Evolutionary conservation across 1,284 basidiomycete species (phyloP), one percentile per base, ranked within the genome.

Genomic region (Puccinia hordei): DNA sequence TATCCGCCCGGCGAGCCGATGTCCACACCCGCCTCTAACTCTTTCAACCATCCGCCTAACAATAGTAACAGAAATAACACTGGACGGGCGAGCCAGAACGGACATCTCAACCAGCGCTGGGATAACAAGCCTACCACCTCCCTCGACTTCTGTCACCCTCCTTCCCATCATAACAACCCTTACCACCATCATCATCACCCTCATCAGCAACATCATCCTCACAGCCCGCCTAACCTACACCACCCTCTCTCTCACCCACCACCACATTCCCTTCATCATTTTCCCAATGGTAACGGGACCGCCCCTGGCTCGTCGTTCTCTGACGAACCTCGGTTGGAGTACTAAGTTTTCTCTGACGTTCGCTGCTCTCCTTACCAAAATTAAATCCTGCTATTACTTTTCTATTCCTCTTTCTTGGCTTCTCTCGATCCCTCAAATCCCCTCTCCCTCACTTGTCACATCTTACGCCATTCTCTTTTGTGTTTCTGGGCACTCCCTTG

Each of bases 311-410:
- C 30, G 17, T 13, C 30, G 24, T 46, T 33, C 30, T 13, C 41
- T 19, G 66, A 69, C 24, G 66, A 69, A 41, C 27, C 66, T 30
- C 66, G 46, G 3, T 49, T 51, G n/a, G 66, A 69, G 17, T 72
- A 72, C 51, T 72, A 13, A 72, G 33, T 5, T n/a, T 27, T 24
- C 24, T 33, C 15, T 3, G 17, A 59, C 30, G 12, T 59, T 59
- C 22, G 57, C 30, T 59, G 10, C 44, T 38, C 22, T 44, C 13
- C 22, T n/a, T 17, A 0, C 24, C 41, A 24, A 27, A 49, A 30
- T 49, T 69, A 69, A n/a, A 5, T 49, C 17, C 5, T 22, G 0
- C 27, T 69, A 27, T 69, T 12, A 66, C 63, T 17, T n/a, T 46
- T 44, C 38, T 19, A 19, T 57, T 59, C 12, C 30, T 24, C 30